Conservation (phyloP, 2,329 filamentous ascomycete species). For the Venturia asperata region DNA sequence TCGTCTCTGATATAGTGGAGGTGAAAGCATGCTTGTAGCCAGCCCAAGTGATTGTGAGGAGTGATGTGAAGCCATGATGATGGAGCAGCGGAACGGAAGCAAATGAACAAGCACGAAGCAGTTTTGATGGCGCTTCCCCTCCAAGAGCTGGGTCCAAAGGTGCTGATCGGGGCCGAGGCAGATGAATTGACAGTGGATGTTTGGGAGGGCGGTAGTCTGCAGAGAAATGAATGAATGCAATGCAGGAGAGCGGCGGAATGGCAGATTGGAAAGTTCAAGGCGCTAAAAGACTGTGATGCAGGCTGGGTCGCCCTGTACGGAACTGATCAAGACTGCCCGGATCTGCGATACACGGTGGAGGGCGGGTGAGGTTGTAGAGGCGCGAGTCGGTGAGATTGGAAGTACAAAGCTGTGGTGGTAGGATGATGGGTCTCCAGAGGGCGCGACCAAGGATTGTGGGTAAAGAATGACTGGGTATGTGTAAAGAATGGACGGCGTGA, state of each 20-base stretch:
- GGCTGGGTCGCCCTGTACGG: not conserved
- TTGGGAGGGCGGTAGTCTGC: not conserved
- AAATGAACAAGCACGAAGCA: not conserved
- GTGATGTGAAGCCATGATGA: conserved; percentile 7
- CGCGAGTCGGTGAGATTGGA: conserved; percentile 11
- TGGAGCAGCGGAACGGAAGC: not conserved
- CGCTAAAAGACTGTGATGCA: not conserved
- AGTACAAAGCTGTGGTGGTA: conserved; percentile 11
- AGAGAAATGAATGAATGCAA: not conserved
- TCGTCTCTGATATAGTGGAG: conserved; percentile 15
- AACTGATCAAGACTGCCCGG: not conserved
- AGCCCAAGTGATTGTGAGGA: conserved; percentile 8
- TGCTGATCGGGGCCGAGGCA: not conserved
- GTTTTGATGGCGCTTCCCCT: not conserved
- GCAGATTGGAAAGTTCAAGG: not conserved
- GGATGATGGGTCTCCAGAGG: not conserved
- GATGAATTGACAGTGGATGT: not conserved
- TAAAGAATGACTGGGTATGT: not conserved
- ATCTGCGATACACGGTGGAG: not conserved
- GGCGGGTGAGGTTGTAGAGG: not conserved
- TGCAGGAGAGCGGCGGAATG: not conserved
- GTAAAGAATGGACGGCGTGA: conserved; percentile 9
- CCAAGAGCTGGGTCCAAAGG: not conserved
- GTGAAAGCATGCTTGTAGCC: not conserved
- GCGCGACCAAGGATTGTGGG: not conserved